Conservation (phyloP, 805 yeast species). For the Saccharomycopsis malanga region DNA sequence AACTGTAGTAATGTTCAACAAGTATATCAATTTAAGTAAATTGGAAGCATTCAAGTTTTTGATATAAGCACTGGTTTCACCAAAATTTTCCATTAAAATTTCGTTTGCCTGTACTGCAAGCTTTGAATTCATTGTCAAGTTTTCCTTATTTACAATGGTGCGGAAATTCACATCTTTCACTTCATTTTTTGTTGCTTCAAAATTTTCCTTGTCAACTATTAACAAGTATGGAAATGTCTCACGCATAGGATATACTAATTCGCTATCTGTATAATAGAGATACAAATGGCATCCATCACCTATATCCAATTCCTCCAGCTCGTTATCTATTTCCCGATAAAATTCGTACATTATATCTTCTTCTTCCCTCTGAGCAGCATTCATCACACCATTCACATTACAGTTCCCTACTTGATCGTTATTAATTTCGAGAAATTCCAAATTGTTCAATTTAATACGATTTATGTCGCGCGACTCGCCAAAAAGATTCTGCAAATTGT, state of each 20-base stretch:
- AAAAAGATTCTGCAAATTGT: slow-evolving; percentile 12
- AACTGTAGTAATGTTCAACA: slow-evolving; percentile 10
- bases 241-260: slow-evolving; percentile 6
- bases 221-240: slow-evolving; percentile 16
- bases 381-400: slow-evolving; percentile 5
- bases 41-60: slow-evolving; percentile 13
- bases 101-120: slow-evolving; percentile 18
- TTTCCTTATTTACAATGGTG: background rate
- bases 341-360: slow-evolving; percentile 10
- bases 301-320: slow-evolving; percentile 13
- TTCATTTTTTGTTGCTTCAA: background rate
- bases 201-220: slow-evolving; percentile 9
- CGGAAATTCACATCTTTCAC: background rate
- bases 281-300: slow-evolving; percentile 21
- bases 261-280: slow-evolving; percentile 11
- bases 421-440: slow-evolving; percentile 19
- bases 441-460: slow-evolving; percentile 10
- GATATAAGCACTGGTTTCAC: slow-evolving; percentile 14
- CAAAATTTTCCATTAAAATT: slow-evolving; percentile 18
- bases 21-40: slow-evolving; percentile 14
- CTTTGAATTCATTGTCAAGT: slow-evolving; percentile 4
- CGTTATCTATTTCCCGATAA: background rate
- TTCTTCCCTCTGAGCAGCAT: slow-evolving; percentile 2
- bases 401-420: slow-evolving; percentile 10
- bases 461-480: slow-evolving; percentile 1